Evolutionary conservation across 2,329 filamentous ascomycete species (phyloP), one percentile per base, ranked within the genome.

Genomic region (Emmonsiellopsis sp.): DNA sequence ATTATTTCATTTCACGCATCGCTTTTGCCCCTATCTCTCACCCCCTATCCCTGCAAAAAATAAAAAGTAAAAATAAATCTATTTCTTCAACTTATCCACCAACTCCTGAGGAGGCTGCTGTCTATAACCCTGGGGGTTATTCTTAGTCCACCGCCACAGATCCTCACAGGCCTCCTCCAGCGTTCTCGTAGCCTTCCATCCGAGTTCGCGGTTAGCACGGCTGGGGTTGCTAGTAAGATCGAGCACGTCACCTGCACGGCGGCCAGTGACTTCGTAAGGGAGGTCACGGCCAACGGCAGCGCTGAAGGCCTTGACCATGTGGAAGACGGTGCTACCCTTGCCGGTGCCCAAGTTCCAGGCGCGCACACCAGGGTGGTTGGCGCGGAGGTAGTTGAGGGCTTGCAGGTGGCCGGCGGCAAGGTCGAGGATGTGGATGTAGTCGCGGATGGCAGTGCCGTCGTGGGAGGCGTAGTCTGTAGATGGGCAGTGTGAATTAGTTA

Each of bases 311-410:
- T 92, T 89, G 80, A 98, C 85, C 77, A 98, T 98, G 70, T 98
- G 91, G 67, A 91, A 93, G 54, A 98, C 93, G 20, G 93, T 98
- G 73, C 87, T 94, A 62, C 93, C 93, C 63, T 86, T 89, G 57
- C 93, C 93, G 0, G 91, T 95, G 55, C 94, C 94, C 61, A 98
- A 72, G 74, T 98, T 98, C 92, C 92, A 98, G 54, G 90, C 91
- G 69, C 89, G 87, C 61, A 96, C 87, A 54, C 93, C 93, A 15
- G 93, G 92, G 64, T 89, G 81, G 62, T 92, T 76, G 60, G 87
- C 80, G 63, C 87, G 86, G 50, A 96, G 85, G 75, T 94, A 89
- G 75, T 93, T 90, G 62, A 98, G 85, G 20, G 94, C 93, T 55
- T 88, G 82, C 55, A 95, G 77, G 71, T 96, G 91, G 57, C 91